Evolutionary conservation across 306 rosid species (phyloP), one percentile per base, ranked within the genome.

Genomic region (Trifolium pratense): DNA sequence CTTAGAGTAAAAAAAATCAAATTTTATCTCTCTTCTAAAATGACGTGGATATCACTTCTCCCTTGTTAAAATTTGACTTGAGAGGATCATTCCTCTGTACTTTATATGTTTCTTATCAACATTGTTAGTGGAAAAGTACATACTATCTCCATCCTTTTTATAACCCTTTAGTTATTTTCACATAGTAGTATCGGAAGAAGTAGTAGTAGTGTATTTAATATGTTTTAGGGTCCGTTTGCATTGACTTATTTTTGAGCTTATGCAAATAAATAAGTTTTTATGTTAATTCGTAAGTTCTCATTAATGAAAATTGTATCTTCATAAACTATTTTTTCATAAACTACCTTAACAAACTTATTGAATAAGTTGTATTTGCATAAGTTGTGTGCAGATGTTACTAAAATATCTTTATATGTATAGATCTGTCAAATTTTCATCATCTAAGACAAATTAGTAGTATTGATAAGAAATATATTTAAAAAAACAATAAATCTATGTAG

Each of bases 71-170:
- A 21, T 56, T 56, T 56, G 62, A 56, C 62, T 23, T 4, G n/a
- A 56, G 34, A 23, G 62, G 20, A 16, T 56, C n/a, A 56, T 23
- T 55, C 31, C n/a, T 56, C 16, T 0, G 9, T 56, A 23, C 3
- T 21, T 56, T 23, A 56, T 56, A n/a, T 49, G 56, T 49, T 49
- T 49, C 21, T 56, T 23, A 21, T 56, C 62, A 56, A 56, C 36
- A 56, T 56, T 56, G 8, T 21, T 56, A 5, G 32, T 56, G 32
- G n/a, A 56, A 23, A 26, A 58, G 16, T 26, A 26, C 64, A 26
- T 26, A 29, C 4, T 58, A 21, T 5, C 1, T 53, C 29, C 14
- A 18, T 51, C 18, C 20, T 51, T 16, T 51, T 17, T 51, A 17
- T 7, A 51, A 51, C 25, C 18, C 57, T 49, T n/a, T 17, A 16